Evolutionary conservation across 805 yeast genomes (phyloP).

Genomic region (Clavispora asparagi): DNA sequence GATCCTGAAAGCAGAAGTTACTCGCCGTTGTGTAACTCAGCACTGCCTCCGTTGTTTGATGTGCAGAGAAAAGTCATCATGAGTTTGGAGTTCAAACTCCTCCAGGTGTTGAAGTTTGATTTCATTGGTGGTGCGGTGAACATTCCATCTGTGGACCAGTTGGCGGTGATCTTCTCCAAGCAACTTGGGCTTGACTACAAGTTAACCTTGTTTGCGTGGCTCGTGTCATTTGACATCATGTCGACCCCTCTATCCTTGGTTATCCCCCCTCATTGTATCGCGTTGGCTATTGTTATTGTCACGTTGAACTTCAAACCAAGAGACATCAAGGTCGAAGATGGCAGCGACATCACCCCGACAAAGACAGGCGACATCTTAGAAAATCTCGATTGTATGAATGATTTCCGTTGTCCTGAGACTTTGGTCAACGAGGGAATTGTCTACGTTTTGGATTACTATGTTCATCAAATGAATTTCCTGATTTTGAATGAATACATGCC

Average conservation of each 20-base stretch:
- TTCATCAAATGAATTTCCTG: constrained; percentile 50
- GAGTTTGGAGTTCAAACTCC: constrained; percentile 60
- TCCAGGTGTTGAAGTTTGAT: constrained; percentile 78
- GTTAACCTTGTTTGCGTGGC: constrained; percentile 59
- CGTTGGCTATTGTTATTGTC: constrained; percentile 61
- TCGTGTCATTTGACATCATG: constrained; percentile 67
- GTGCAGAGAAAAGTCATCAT: constrained; percentile 53
- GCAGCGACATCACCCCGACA: constrained; percentile 8
- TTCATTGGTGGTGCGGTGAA: constrained; percentile 55
- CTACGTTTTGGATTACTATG: constrained; percentile 56
- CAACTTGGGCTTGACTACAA: constrained; percentile 41
- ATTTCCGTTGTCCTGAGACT: constrained; percentile 38
- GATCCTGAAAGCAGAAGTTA: constrained; percentile 30
- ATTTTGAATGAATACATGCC: constrained; percentile 43
- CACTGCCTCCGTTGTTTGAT: constrained; percentile 33
- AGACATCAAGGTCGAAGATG: constrained; percentile 22
- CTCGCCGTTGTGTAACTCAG: constrained; percentile 7
- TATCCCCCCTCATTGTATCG: constrained; percentile 71
- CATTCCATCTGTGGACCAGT: constrained; percentile 50
- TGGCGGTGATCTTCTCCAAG: constrained; percentile 57
- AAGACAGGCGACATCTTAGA: constrained; percentile 24
- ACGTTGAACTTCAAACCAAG: constrained; percentile 46
- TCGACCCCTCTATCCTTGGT: constrained; percentile 64
- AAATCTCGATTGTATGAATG: constrained; percentile 27
- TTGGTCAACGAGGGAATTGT: constrained; percentile 48